Evolutionary conservation across 176 grass and related monocot genomes (phyloP), one percentile per base, ranked within the genome.

Genomic region (Pontederia paniculata): DNA sequence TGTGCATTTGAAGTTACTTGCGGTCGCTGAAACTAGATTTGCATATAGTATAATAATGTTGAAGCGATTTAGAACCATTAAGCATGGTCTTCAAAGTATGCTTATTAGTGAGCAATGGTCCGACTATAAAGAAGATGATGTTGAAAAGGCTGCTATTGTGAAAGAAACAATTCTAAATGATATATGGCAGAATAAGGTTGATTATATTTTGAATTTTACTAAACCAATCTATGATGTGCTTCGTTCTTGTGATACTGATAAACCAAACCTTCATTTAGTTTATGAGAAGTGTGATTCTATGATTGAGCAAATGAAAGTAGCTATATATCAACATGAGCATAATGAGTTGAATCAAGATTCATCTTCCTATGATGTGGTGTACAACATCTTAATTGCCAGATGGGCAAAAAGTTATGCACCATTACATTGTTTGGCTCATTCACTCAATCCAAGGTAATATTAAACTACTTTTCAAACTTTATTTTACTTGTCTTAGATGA

Each of bases 1-100:
- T 50, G 46, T 57, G 21, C 23, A 52, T 45, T 53, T 76, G 43
- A 76, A 76, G 66, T 48, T 76, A 13, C 54, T 76, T 48, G 62
- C 42, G n/a, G n/a, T 76, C 37, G 54, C 2, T 9, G 23, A 60
- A 2, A 76, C 46, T 28, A 3, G 54, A 9, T 62, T 61, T 61
- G 64, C 64, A 12, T 61, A 9, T 13, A 12, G 37, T 9, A 62
- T 57, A 58, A 23, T 66, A 16, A 18, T 67, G 58, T 37, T 71
- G 8, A 61, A 23, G 13, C 19, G 28, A 23, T 64, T 63, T 54
- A 58, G 16, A 23, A 1, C 12, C 31, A 37, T 17, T 23, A 23
- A 31, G 4, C 10, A 1, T 58, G 55, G 21, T 1, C 55, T 58
- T 4, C 23, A 66, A 64, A 8, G 5, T 66, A 66, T 16, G 14